Percentiles rank a stretch among this genome's conserved stretches.
phyloP scores from a whole-genome alignment of 441 rosid species.

The Populus hybrid region DNA sequence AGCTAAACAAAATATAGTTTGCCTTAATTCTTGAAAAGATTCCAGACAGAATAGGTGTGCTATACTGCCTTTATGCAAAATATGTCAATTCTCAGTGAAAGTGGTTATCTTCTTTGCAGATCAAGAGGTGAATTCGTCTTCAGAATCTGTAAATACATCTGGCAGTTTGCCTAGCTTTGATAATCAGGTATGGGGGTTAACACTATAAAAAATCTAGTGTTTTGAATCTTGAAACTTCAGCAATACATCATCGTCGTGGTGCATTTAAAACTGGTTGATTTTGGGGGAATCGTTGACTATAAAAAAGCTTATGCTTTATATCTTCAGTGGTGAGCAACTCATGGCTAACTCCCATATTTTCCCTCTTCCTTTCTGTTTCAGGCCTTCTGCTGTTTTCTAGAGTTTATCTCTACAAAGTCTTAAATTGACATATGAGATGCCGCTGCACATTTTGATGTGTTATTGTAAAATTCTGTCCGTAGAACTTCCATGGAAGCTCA shows the following conservation, averaged over 20 bases:
- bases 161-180: neutral
- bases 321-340: neutral
- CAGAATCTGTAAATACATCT: conserved; percentile 19
- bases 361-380: neutral
- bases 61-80: neutral
- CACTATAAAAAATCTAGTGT: neutral
- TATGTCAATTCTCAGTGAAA: neutral
- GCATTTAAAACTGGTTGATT: neutral
- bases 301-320: neutral
- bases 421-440: neutral
- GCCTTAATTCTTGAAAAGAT: neutral
- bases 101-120: conserved; percentile 22
- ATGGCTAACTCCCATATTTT: neutral
- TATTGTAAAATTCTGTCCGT: neutral
- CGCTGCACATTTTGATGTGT: neutral
- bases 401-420: neutral
- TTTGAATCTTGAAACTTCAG: neutral
- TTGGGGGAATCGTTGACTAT: neutral
- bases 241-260: neutral
- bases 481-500: neutral
- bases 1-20: neutral
- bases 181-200: conserved; percentile 7
- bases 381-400: conserved; percentile 1
- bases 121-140: conserved; percentile 25
- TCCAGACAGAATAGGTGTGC: neutral